Evolutionary conservation across 768 basidiomycete species (phyloP).

Genomic region (Dacryopinax primogenitus): DNA sequence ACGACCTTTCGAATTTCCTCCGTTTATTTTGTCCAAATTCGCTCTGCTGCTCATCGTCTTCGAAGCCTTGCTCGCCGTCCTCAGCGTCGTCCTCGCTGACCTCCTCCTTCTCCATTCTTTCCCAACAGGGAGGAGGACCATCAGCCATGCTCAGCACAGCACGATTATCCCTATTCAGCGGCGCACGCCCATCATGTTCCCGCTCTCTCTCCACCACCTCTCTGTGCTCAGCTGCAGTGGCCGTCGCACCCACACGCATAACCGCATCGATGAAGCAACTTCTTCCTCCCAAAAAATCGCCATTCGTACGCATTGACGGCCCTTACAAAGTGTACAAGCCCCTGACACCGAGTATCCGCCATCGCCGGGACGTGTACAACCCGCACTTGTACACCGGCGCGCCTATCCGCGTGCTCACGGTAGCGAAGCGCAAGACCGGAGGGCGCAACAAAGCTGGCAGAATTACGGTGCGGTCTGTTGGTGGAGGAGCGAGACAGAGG

Average conservation of each 20-base stretch:
- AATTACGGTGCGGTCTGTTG: constrained; percentile 77
- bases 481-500: constrained; percentile 82
- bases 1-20: background rate
- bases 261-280: background rate
- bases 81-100: background rate
- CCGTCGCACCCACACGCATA: background rate
- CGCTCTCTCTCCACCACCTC: constrained; percentile 4
- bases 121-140: background rate
- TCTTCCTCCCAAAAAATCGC: background rate
- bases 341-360: constrained; percentile 72
- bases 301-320: background rate
- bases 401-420: constrained; percentile 72
- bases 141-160: background rate
- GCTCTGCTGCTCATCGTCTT: background rate
- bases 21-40: background rate
- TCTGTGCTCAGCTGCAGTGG: background rate
- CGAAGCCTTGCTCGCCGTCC: background rate
- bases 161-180: background rate
- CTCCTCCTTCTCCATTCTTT: background rate
- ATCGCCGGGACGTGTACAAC: constrained; percentile 69
- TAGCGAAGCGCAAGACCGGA: constrained; percentile 68
- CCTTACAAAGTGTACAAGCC: constrained; percentile 86
- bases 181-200: background rate
- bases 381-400: constrained; percentile 72
- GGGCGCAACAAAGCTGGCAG: constrained; percentile 73